Conservation (phyloP, 1,284 basidiomycete genomes). For the Cryptococcus sp. region DNA sequence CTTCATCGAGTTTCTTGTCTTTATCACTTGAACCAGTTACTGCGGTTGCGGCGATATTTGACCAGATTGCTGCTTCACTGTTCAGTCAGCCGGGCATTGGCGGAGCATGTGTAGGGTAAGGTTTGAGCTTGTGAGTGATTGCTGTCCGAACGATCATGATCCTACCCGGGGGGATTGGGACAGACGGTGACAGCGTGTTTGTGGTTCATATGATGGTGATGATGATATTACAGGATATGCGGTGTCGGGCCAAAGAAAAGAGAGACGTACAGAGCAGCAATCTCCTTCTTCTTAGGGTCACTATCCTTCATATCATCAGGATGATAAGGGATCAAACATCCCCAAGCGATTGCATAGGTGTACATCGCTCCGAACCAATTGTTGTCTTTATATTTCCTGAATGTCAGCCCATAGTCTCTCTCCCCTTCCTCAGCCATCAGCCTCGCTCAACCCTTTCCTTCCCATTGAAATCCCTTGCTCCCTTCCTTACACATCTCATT, state of each 20-base stretch:
- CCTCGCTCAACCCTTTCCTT: no score
- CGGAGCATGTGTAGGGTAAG: neutral
- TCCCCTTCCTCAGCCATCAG: no score
- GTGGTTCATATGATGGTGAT: neutral
- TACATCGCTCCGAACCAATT: slow-evolving; percentile 15
- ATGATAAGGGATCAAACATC: slow-evolving; percentile 12
- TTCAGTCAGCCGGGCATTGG: neutral
- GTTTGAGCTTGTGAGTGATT: no score
- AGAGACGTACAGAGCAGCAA: slow-evolving; percentile 10
- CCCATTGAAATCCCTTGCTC: no score
- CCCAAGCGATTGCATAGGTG: slow-evolving; percentile 18
- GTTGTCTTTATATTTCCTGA: slow-evolving; percentile 12
- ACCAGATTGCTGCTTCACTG: neutral
- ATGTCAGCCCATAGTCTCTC: neutral
- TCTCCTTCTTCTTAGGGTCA: slow-evolving; percentile 2
- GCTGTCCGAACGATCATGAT: no score
- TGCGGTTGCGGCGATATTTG: neutral
- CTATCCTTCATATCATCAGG: slow-evolving; percentile 3
- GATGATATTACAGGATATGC: neutral
- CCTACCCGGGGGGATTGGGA: neutral
- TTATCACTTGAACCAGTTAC: neutral
- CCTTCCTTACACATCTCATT: no score
- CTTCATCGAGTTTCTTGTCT: neutral
- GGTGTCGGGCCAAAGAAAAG: neutral
- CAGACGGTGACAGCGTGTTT: neutral